Percentiles rank a stretch among this genome's conserved stretches.
Conservation (phyloP, 495 filamentous ascomycete genomes). For the Bacidia gigantensis region DNA sequence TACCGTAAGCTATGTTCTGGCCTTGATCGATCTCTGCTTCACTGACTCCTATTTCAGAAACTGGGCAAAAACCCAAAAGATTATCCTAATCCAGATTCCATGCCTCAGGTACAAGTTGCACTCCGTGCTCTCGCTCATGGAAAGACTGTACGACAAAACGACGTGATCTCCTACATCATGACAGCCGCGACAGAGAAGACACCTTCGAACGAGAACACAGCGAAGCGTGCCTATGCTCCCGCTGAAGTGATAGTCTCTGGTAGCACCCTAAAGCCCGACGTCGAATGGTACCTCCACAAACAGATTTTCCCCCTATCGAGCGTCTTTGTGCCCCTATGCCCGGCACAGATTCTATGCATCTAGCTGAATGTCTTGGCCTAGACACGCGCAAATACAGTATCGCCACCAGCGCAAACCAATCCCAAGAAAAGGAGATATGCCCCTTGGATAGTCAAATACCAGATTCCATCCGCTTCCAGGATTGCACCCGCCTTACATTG, state of each 20-base stretch:
- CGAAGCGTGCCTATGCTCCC: slow-evolving; percentile 75
- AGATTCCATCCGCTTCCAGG: slow-evolving; percentile 67
- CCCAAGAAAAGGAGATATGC: slow-evolving; percentile 49
- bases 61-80: slow-evolving; percentile 86
- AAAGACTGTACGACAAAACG: slow-evolving; percentile 75
- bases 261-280: slow-evolving; percentile 64
- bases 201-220: slow-evolving; percentile 42
- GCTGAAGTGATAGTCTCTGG: slow-evolving; percentile 71
- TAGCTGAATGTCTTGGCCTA: slow-evolving; percentile 87
- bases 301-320: slow-evolving; percentile 96
- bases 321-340: slow-evolving; percentile 91
- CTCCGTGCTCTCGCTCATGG: slow-evolving; percentile 76
- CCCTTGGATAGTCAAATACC: slow-evolving; percentile 89
- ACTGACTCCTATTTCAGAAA: slow-evolving; percentile 36
- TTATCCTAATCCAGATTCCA: slow-evolving; percentile 80
- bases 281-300: slow-evolving; percentile 95
- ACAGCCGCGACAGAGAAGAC: slow-evolving; percentile 62
- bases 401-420: slow-evolving; percentile 36
- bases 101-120: slow-evolving; percentile 97
- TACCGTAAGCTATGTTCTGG: slow-evolving; percentile 38
- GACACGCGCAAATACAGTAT: slow-evolving; percentile 78
- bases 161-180: slow-evolving; percentile 92
- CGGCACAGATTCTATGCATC: slow-evolving; percentile 73
- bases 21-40: background rate
- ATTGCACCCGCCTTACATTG: slow-evolving; percentile 58